These are phyloP conservation scores for Pestalotiopsis sp. DNA, from an alignment of 2,329 filamentous ascomycete genomes.

Conservation along the genomic window DNA sequence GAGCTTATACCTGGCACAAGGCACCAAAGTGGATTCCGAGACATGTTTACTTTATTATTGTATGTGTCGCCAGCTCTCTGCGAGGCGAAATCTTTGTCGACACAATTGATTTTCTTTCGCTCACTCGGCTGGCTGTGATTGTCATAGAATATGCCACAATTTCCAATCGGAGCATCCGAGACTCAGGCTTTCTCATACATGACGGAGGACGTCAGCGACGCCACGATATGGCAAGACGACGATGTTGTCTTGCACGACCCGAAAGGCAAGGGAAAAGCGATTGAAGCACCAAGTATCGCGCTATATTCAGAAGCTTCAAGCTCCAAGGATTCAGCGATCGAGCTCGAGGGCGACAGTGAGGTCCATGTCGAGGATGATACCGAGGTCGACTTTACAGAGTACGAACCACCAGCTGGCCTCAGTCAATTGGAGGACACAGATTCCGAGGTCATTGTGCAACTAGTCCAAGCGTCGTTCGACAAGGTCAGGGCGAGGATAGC, in stretches of 20 bases:
- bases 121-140: too few species aligned
- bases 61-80: neutral
- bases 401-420: slow-evolving; percentile 47
- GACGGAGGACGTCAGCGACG: neutral
- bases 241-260: slow-evolving; percentile 10
- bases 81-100: neutral
- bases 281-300: neutral
- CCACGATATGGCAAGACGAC: neutral
- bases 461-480: slow-evolving; percentile 47
- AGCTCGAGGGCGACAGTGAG: slow-evolving; percentile 1
- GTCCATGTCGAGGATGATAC: neutral
- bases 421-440: slow-evolving; percentile 37
- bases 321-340: slow-evolving; percentile 22
- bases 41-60: neutral
- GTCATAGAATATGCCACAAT: neutral
- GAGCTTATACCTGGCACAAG: neutral
- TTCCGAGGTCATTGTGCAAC: slow-evolving; percentile 40
- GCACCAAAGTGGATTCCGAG: neutral
- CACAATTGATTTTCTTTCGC: neutral
- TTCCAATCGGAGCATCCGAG: neutral
- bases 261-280: slow-evolving; percentile 25
- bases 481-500: slow-evolving; percentile 41
- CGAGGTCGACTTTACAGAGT: slow-evolving; percentile 46
- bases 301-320: neutral
- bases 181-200: neutral